Conservation (phyloP, 2,329 filamentous ascomycete genomes). For the Monosporascus ibericus region DNA sequence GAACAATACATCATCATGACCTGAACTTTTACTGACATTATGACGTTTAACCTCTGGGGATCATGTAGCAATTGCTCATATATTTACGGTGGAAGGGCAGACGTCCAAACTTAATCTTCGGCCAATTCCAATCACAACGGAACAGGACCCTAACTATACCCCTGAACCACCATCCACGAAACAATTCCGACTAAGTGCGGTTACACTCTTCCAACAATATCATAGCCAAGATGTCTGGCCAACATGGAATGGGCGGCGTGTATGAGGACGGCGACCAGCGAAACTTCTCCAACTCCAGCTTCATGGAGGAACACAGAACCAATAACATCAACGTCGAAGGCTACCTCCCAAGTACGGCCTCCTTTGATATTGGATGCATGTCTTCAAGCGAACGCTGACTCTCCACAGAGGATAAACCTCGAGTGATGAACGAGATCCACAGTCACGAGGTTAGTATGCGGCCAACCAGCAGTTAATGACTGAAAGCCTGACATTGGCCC, state of each 20-base stretch:
- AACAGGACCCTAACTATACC: too few relatives aligned
- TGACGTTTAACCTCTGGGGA: too few relatives aligned
- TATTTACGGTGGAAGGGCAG: too few relatives aligned
- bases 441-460: conserved; percentile 15
- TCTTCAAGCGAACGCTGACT: background rate
- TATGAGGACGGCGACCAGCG: conserved; percentile 16
- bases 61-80: too few relatives aligned
- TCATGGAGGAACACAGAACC: conserved; percentile 16
- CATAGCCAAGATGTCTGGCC: conserved; percentile 5
- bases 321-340: conserved; percentile 16
- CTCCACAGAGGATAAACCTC: conserved; percentile 14
- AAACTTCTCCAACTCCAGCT: conserved; percentile 13
- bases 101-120: too few relatives aligned
- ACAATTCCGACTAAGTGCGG: too few relatives aligned
- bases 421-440: conserved; percentile 18
- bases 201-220: too few relatives aligned
- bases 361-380: background rate
- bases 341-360: conserved; percentile 16
- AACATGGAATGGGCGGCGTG: conserved; percentile 6
- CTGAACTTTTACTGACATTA: too few relatives aligned
- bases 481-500: background rate
- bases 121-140: too few relatives aligned
- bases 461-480: background rate
- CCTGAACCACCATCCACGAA: too few relatives aligned
- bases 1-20: too few relatives aligned